These are phyloP conservation scores for Hypoxylon sp. DNA, from an alignment of 2,329 filamentous ascomycete species.

Conservation along the genomic window DNA sequence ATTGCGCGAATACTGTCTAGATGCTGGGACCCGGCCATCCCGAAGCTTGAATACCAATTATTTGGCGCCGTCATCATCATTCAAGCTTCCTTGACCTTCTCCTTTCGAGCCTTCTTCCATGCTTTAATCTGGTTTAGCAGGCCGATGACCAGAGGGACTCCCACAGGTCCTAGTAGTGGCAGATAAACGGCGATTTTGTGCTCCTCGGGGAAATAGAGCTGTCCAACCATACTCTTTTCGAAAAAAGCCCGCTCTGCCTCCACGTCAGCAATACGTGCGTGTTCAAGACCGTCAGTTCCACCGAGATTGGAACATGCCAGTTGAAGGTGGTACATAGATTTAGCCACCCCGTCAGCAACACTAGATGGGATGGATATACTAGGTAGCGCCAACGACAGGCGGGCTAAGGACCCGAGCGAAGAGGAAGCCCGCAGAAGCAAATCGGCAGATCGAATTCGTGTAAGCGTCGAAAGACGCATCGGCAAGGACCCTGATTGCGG, in stretches of 20 bases:
- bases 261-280: constrained; percentile 86
- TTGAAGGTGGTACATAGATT: constrained; percentile 83
- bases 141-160: constrained; percentile 89
- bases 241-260: constrained; percentile 97
- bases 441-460: constrained; percentile 87
- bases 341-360: constrained; percentile 87
- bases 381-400: constrained; percentile 85
- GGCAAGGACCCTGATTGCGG: constrained; percentile 87
- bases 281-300: constrained; percentile 76
- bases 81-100: constrained; percentile 32
- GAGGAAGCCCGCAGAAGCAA: constrained; percentile 91
- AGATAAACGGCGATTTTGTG: constrained; percentile 98
- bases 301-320: constrained; percentile 81
- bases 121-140: constrained; percentile 84
- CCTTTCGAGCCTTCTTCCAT: constrained; percentile 65
- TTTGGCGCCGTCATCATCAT: constrained; percentile 2
- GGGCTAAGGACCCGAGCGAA: constrained; percentile 91
- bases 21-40: neutral
- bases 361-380: constrained; percentile 92
- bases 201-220: constrained; percentile 98
- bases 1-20: neutral
- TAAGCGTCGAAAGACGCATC: constrained; percentile 85
- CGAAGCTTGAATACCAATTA: neutral
- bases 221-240: constrained; percentile 98
- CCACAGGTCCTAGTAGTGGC: constrained; percentile 89